These are phyloP conservation scores for Citrus reticulata DNA, from an alignment of 345 rosid species.

Conservation along the genomic window DNA sequence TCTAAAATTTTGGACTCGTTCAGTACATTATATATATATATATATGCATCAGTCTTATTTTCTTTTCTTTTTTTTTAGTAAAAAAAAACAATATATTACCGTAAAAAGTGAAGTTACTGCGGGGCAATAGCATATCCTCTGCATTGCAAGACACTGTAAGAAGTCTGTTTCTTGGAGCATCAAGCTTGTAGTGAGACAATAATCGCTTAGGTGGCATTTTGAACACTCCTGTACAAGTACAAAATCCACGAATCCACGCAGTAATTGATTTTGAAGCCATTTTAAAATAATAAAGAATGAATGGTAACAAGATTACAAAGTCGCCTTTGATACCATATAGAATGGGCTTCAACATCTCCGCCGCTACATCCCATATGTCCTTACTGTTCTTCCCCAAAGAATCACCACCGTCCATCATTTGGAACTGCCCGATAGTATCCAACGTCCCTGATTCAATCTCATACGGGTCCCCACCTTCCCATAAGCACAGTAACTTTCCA, in stretches of 20 bases:
- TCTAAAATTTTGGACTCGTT: rapidly evolving
- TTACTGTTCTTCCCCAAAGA: conserved; percentile 2
- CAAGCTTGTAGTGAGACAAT: conserved; percentile 85
- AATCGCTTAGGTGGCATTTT: conserved; percentile 88
- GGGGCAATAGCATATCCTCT: conserved; percentile 86
- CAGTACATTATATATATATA: too few relatives aligned
- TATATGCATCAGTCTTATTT: too few relatives aligned
- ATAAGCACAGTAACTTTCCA: conserved; percentile 62
- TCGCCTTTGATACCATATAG: conserved; percentile 41
- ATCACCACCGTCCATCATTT: conserved; percentile 37
- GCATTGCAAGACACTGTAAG: conserved; percentile 78
- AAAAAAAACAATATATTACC: conserved; percentile 29
- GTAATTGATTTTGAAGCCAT: neutral
- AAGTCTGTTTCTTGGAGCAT: conserved; percentile 53
- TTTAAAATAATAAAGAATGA: too few relatives aligned
- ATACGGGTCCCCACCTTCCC: conserved; percentile 96
- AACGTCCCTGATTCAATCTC: conserved; percentile 66
- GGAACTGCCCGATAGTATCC: conserved; percentile 63
- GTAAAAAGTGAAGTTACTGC: conserved; percentile 75
- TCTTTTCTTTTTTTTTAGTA: too few relatives aligned
- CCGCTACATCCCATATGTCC: conserved; percentile 55
- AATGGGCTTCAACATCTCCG: conserved; percentile 64
- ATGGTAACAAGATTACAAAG: neutral
- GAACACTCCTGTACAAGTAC: conserved; percentile 50
- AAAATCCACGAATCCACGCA: neutral